phyloP scores from a whole-genome alignment of 2,329 filamentous ascomycete genomes.

The Penicillium nordicum region DNA sequence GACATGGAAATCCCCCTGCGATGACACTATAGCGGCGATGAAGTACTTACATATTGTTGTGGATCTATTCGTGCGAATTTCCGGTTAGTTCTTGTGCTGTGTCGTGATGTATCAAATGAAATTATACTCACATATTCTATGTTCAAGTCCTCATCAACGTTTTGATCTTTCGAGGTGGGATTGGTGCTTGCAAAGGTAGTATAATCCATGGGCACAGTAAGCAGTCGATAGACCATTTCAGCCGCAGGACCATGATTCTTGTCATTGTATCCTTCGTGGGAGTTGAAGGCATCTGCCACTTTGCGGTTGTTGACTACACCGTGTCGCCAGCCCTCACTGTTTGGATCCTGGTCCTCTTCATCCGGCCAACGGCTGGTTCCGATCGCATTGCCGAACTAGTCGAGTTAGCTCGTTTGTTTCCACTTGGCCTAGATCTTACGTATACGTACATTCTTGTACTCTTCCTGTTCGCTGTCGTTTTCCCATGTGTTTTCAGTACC shows the following conservation, averaged over 20 bases:
- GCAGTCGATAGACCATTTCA: constrained; percentile 20
- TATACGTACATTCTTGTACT: constrained; percentile 7
- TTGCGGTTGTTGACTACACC: constrained; percentile 23
- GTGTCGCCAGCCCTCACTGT: constrained; percentile 14
- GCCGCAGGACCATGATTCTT: constrained; percentile 14
- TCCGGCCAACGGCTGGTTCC: constrained; percentile 28
- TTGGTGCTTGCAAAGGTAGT: constrained; percentile 23
- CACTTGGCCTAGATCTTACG: background rate
- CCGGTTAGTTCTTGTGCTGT: background rate
- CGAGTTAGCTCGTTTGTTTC: background rate
- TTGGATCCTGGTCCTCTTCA: constrained; percentile 12
- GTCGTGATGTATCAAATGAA: constrained; percentile 26
- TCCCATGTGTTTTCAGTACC: constrained; percentile 10
- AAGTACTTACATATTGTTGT: constrained; percentile 39
- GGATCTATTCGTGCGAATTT: constrained; percentile 23
- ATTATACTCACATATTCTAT: constrained; percentile 30
- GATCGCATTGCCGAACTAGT: constrained; percentile 16
- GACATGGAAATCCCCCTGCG: too few species aligned
- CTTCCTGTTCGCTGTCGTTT: constrained; percentile 5
- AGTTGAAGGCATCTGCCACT: constrained; percentile 16
- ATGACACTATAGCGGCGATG: background rate
- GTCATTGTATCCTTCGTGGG: constrained; percentile 6
- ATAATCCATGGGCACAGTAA: constrained; percentile 17
- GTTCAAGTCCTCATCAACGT: constrained; percentile 15
- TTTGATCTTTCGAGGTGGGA: constrained; percentile 13